A percentile compares a stretch with the other conserved stretches of the same genome.
phyloP scores from a whole-genome alignment of 257 asterid species.

The Nicotiana benthamiana region DNA sequence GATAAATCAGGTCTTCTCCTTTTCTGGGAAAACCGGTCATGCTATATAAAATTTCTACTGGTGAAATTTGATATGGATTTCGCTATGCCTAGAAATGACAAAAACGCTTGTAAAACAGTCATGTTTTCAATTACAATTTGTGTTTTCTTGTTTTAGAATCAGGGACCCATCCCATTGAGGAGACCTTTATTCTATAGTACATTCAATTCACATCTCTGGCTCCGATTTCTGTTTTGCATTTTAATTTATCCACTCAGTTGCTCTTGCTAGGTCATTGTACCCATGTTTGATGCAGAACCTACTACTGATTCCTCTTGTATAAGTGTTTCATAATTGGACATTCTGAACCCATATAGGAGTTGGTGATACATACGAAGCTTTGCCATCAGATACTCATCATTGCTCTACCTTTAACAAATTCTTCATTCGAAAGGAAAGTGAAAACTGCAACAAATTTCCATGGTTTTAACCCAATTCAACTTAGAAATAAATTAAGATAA shows the following conservation, averaged over 20 bases:
- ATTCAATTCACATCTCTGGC: background rate
- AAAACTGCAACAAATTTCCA: background rate
- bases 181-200: background rate
- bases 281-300: background rate
- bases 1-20: background rate
- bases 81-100: background rate
- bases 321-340: background rate
- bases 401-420: background rate
- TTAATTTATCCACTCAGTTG: background rate
- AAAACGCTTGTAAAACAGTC: background rate
- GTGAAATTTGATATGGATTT: background rate
- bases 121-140: background rate
- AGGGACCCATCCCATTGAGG: background rate
- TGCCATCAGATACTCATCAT: background rate
- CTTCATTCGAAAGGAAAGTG: background rate
- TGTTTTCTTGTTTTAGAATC: background rate
- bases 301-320: background rate
- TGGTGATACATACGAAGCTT: background rate
- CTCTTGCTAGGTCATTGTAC: background rate
- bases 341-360: background rate
- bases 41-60: background rate
- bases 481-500: background rate
- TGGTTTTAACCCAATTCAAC: background rate
- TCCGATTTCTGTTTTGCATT: background rate
- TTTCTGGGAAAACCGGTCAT: background rate